Evolutionary conservation across 306 rosid genomes (phyloP), one percentile per base, ranked within the genome.

Genomic region (Vigna reflexopilosa): DNA sequence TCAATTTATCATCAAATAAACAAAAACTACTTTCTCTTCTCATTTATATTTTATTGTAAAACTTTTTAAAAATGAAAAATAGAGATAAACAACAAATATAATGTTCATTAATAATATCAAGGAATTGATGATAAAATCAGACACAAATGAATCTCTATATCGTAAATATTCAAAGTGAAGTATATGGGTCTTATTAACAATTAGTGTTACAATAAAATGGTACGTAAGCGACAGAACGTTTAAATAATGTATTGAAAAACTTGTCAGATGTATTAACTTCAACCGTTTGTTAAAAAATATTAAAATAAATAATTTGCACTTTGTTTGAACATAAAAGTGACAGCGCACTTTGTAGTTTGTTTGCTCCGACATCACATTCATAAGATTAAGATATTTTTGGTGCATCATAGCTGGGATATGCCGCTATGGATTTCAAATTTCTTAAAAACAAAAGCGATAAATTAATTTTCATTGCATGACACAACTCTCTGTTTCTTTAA

Each of bases 241-340:
- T 78, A 63, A 62, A 57, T 52, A 77, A 68, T 57, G 42, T 42
- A 24, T 78, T 40, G 28, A 56, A 67, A 20, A 40, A 77, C 22
- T 77, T 68, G 63, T 69, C 19, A 70, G 75, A 45, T n/a, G 75
- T n/a, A 77, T 7, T 75, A 78, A 78, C 76, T 44, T 17, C 49
- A 56, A 44, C 59, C 19, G 30, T 42, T 40, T 54, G 30, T 16
- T 22, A 40, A 66, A 32, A 5, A 19, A 63, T 2, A 49, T 30
- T 16, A 9, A 66, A 36, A 50, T 15, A 30, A 28, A 48, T 62
- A 47, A 19, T 45, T 26, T 8, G 47, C 56, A 59, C 44, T 48
- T 47, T 61, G 48, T 3, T 49, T 15, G 36, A 12, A 62, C 38
- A 32, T 17, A 74, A 32, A 40, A 49, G 69, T 2, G 49, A 67